Percentiles rank a stretch among this genome's conserved stretches.
Evolutionary conservation across 306 rosid genomes (phyloP).

Genomic region (Sphenostylis stenocarpa): DNA sequence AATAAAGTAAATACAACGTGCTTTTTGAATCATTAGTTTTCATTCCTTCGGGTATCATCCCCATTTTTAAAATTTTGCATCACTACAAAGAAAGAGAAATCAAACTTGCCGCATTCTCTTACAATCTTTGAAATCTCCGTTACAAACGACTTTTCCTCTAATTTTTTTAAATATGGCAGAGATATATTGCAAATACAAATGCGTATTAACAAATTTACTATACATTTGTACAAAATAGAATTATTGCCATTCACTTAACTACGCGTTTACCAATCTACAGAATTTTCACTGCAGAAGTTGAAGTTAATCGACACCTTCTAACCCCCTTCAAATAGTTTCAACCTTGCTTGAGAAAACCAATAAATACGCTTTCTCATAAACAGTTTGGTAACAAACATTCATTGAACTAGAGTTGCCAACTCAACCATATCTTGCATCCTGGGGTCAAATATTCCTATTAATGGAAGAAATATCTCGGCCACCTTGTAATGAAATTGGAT

Average conservation of each 20-base stretch:
- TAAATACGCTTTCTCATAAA: slow-evolving; percentile 16
- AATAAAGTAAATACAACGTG: neutral
- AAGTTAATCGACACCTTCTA: slow-evolving; percentile 26
- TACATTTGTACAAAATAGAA: slow-evolving; percentile 42
- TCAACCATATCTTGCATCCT: slow-evolving; percentile 4
- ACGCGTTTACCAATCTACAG: slow-evolving; percentile 34
- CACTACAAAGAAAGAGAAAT: neutral
- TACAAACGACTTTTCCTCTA: neutral
- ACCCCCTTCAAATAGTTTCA: slow-evolving; percentile 13
- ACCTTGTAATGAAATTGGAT: slow-evolving; percentile 66
- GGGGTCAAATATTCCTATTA: slow-evolving; percentile 54
- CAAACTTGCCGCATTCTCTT: neutral
- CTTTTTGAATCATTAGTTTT: neutral
- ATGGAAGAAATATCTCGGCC: slow-evolving; percentile 56
- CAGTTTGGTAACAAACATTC: slow-evolving; percentile 18
- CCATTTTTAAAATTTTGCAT: neutral
- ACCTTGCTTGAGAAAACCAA: slow-evolving; percentile 14
- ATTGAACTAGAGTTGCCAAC: slow-evolving; percentile 16
- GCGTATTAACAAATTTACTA: slow-evolving; percentile 32
- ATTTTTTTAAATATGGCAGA: neutral
- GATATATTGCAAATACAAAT: slow-evolving; percentile 19
- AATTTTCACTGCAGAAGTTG: slow-evolving; percentile 25
- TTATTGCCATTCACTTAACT: slow-evolving; percentile 13
- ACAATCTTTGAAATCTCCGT: neutral
- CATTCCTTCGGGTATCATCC: neutral